phyloP scores from a whole-genome alignment of 805 yeast species.

The Teunomyces barrocoloradensis region DNA sequence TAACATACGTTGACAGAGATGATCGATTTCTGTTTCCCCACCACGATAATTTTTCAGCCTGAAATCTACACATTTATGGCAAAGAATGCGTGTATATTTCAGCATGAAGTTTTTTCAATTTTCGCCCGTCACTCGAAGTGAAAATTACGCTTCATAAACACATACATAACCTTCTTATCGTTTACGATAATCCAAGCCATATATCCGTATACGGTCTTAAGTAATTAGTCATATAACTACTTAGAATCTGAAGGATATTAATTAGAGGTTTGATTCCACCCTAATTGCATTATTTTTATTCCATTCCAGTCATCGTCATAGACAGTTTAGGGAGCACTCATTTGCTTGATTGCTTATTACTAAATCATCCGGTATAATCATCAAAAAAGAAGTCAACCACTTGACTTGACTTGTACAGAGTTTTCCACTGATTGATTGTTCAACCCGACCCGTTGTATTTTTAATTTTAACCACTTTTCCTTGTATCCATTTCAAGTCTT shows the following conservation, averaged over 20 bases:
- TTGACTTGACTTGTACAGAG: not conserved
- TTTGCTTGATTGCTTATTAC: slow-evolving; percentile 28
- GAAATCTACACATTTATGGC: not conserved
- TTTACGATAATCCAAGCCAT: slow-evolving; percentile 4
- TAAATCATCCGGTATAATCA: not conserved
- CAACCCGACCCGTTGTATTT: not conserved
- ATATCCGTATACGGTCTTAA: slow-evolving; percentile 4
- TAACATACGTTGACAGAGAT: too few relatives aligned
- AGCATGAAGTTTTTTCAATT: slow-evolving; percentile 4
- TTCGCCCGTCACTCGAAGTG: slow-evolving; percentile 4
- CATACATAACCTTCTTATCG: not conserved
- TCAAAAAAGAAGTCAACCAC: not conserved
- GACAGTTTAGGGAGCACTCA: slow-evolving; percentile 23
- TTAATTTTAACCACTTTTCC: not conserved
- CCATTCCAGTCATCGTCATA: not conserved
- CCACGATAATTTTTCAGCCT: not conserved
- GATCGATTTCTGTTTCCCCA: not conserved
- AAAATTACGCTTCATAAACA: slow-evolving; percentile 1
- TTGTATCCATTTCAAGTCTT: not conserved
- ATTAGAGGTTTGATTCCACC: slow-evolving; percentile 2
- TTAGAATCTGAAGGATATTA: slow-evolving; percentile 3
- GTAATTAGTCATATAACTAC: slow-evolving; percentile 4
- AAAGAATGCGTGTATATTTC: not conserved
- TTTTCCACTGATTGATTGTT: slow-evolving; percentile 3
- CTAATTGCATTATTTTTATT: slow-evolving; percentile 2